These are phyloP conservation scores for Dryas drummondii DNA, from an alignment of 306 rosid species.

Conservation along the genomic window DNA sequence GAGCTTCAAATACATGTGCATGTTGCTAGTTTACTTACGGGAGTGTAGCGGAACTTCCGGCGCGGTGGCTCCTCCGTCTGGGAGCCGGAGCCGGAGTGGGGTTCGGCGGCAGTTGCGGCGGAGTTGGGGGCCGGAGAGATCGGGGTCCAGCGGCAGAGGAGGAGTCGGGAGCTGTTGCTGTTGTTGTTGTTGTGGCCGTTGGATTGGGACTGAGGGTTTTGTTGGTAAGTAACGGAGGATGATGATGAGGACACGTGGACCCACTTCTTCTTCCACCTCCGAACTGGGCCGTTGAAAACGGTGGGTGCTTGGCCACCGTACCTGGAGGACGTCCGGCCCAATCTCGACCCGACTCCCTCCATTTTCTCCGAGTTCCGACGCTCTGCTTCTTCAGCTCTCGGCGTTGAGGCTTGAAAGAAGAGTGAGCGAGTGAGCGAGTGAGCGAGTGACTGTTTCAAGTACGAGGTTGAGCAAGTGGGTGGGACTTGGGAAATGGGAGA, in stretches of 20 bases:
- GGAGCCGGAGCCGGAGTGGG: slow-evolving; percentile 12
- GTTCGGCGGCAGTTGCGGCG: slow-evolving; percentile 3
- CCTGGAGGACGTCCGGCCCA: slow-evolving; percentile 89
- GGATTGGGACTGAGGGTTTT: slow-evolving; percentile 40
- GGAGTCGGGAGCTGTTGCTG: slow-evolving; percentile 51
- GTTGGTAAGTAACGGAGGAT: slow-evolving; percentile 29
- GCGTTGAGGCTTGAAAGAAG: not conserved
- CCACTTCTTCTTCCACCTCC: slow-evolving; percentile 98
- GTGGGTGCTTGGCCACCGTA: slow-evolving; percentile 86
- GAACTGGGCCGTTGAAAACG: slow-evolving; percentile 89
- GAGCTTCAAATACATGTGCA: not conserved
- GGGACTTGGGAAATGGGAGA: too few species aligned
- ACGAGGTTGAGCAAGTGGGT: slow-evolving; percentile 9
- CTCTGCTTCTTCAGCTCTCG: not conserved
- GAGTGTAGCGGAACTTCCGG: slow-evolving; percentile 93
- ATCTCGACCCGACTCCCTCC: slow-evolving; percentile 87
- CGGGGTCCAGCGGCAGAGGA: slow-evolving; percentile 98
- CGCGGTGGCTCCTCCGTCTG: slow-evolving; percentile 70
- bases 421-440: not conserved
- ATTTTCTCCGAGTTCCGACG: slow-evolving; percentile 24
- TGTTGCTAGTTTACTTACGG: slow-evolving; percentile 44
- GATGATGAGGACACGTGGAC: slow-evolving; percentile 65
- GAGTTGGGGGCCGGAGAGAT: slow-evolving; percentile 29
- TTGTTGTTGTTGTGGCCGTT: slow-evolving; percentile 26
- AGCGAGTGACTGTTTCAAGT: not conserved